A percentile compares a stretch with the other conserved stretches of the same genome.
These are phyloP conservation scores for Fomitopsis pulvina DNA, from an alignment of 768 basidiomycete species.

Conservation along the genomic window DNA sequence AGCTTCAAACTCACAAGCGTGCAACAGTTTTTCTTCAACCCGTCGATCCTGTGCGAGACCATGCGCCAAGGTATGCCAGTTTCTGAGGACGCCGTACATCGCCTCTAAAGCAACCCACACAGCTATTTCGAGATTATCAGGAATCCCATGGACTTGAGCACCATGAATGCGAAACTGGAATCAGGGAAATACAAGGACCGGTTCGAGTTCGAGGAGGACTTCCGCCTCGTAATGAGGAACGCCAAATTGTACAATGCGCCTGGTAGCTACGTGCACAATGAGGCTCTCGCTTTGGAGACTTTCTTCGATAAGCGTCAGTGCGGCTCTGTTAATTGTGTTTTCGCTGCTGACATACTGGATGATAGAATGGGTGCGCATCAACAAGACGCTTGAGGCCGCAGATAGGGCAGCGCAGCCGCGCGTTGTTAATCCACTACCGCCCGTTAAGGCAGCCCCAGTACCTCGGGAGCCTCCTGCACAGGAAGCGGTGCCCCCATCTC, in stretches of 20 bases:
- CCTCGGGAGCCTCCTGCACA: slow-evolving; percentile 11
- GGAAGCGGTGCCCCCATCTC: slow-evolving; percentile 6
- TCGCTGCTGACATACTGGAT: slow-evolving; percentile 3
- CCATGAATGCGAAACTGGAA: slow-evolving; percentile 81
- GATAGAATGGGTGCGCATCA: slow-evolving; percentile 82
- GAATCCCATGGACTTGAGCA: slow-evolving; percentile 91
- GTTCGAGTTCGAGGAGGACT: slow-evolving; percentile 78
- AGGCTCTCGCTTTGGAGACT: slow-evolving; percentile 67
- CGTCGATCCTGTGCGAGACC: slow-evolving; percentile 93
- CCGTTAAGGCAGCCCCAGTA: slow-evolving; percentile 6
- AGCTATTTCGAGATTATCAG: slow-evolving; percentile 91
- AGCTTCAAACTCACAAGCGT: slow-evolving; percentile 68
- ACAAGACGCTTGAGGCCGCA: slow-evolving; percentile 71
- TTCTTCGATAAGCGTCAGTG: slow-evolving; percentile 83
- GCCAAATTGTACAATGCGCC: slow-evolving; percentile 79
- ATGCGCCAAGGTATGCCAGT: slow-evolving; percentile 71
- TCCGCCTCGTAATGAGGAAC: slow-evolving; percentile 83
- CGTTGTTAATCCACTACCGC: slow-evolving; percentile 10
- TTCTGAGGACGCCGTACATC: slow-evolving; percentile 3
- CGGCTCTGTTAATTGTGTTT: background rate
- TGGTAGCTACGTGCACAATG: slow-evolving; percentile 66
- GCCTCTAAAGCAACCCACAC: background rate
- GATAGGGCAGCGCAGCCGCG: slow-evolving; percentile 37
- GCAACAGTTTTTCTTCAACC: slow-evolving; percentile 75
- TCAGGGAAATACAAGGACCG: slow-evolving; percentile 82